Percentiles rank a stretch among this genome's conserved stretches.
Conservation (phyloP, 441 rosid genomes). For the Cnidoscolus chayamansa region DNA sequence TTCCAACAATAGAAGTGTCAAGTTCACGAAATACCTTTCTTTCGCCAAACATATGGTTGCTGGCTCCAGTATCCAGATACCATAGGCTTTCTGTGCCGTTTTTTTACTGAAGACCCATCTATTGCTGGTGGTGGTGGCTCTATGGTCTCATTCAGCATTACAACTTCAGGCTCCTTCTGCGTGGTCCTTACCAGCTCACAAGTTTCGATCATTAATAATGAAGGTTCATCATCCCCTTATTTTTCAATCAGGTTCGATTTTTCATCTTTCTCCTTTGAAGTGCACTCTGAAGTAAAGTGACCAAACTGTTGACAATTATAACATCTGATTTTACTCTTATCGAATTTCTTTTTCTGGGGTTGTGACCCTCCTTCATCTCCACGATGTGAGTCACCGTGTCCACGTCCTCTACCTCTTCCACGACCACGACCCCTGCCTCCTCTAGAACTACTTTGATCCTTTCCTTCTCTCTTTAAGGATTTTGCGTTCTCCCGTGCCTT, state of each 20-base stretch:
- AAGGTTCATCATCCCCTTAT: background rate
- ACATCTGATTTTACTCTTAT: background rate
- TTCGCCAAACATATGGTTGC: background rate
- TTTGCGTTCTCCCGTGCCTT: too few relatives aligned
- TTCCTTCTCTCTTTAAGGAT: too few relatives aligned
- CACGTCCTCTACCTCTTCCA: slow-evolving; percentile 1
- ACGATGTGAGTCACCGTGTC: background rate
- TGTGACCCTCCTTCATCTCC: slow-evolving; percentile 7
- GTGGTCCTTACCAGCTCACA: too few relatives aligned
- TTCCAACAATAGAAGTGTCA: background rate
- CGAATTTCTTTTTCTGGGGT: background rate
- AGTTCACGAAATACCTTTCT: background rate
- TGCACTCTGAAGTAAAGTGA: background rate
- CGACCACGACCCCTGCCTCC: background rate
- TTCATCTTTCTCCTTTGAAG: background rate
- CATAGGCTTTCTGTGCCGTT: background rate
- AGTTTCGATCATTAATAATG: too few relatives aligned
- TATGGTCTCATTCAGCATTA: background rate
- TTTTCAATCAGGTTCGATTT: background rate
- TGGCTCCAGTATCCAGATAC: background rate
- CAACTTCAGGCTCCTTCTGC: background rate
- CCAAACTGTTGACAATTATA: background rate
- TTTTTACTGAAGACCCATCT: background rate
- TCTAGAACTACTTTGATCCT: too few relatives aligned
- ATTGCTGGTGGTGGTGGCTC: background rate